Percentiles rank a stretch among this genome's conserved stretches.
Conservation (phyloP, 495 filamentous ascomycete genomes). For the Penicillium cinerascens region DNA sequence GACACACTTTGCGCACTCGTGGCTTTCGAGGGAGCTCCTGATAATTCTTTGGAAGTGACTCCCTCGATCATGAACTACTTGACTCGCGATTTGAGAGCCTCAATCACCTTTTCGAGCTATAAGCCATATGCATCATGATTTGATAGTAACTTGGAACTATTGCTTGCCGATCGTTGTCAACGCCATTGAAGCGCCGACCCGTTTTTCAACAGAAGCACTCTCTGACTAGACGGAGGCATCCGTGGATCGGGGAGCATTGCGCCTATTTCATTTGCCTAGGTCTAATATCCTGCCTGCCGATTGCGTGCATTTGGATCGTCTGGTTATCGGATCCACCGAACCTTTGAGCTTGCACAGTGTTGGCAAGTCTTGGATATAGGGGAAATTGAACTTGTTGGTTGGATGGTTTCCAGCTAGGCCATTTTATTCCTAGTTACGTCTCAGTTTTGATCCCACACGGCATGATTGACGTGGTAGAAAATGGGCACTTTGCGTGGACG, state of each 20-base stretch:
- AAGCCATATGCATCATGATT: no score
- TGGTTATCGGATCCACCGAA: conserved; percentile 20
- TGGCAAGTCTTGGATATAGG: conserved; percentile 25
- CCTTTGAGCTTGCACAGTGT: conserved; percentile 25
- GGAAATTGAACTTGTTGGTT: no score
- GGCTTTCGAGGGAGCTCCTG: not conserved
- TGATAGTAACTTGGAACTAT: conserved; percentile 5
- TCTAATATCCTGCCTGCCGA: conserved; percentile 4
- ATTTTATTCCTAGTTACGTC: no score
- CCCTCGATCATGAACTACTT: conserved; percentile 12
- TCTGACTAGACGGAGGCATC: no score
- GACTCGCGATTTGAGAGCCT: conserved; percentile 18
- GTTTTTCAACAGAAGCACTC: conserved; percentile 18
- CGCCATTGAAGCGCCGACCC: conserved; percentile 22
- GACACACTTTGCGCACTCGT: not conserved
- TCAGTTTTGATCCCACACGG: not conserved
- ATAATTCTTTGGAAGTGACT: not conserved
- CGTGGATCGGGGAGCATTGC: not conserved
- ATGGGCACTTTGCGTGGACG: no score
- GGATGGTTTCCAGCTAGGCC: not conserved
- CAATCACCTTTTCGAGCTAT: no score
- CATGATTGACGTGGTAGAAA: not conserved
- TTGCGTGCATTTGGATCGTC: conserved; percentile 14
- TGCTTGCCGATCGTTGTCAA: conserved; percentile 23
- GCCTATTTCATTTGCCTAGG: not conserved